Evolutionary conservation across 1,139 yeast species (phyloP), one percentile per base, ranked within the genome.

Genomic region (Geotrichum citri-aurantii): DNA sequence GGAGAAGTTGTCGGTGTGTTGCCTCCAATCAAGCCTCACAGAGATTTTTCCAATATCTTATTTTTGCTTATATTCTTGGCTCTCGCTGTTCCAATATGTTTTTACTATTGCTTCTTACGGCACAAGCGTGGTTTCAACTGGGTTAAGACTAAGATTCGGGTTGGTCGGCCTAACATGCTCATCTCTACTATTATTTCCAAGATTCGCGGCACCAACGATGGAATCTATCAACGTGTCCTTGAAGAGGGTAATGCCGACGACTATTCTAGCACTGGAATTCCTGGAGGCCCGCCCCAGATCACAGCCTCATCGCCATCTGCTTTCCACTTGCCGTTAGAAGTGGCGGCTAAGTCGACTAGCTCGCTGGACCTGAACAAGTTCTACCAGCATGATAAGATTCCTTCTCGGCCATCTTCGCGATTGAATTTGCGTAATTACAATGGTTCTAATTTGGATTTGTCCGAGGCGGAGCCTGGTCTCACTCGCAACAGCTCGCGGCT

Each of bases 281-380:
- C 56, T 33, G 49, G 50, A 8, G 59, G 48, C 12, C 44, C 52
- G 23, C 56, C 49, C 21, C 11, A 57, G 53, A 61, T 54, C 44
- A 56, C 58, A 17, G 62, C 62, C 4, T 59, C 62, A 21, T 58
- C 55, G 12, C 61, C 62, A n/a, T 44, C 54, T 23, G 24, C 60
- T 23, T 57, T 60, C 42, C 53, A 54, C 49, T 52, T 40, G 49
- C 63, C 54, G 24, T 46, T 47, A 19, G 62, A 29, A n/a, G 60
- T 42, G 54, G 64, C 42, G 65, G 68, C 49, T 7, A 64, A 64
- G 24, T 65, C 70, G 21, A 67, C 70, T n/a, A 66, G 69, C 42
- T 66, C 66, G 70, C 59, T 66, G 42, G 69, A 68, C 51, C 52
- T 68, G 52, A 66, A 62, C 52, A 61, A 59, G 33, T 54, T 50